Conservation (phyloP, 495 filamentous ascomycete species). For the Aspergillus baeticus region DNA sequence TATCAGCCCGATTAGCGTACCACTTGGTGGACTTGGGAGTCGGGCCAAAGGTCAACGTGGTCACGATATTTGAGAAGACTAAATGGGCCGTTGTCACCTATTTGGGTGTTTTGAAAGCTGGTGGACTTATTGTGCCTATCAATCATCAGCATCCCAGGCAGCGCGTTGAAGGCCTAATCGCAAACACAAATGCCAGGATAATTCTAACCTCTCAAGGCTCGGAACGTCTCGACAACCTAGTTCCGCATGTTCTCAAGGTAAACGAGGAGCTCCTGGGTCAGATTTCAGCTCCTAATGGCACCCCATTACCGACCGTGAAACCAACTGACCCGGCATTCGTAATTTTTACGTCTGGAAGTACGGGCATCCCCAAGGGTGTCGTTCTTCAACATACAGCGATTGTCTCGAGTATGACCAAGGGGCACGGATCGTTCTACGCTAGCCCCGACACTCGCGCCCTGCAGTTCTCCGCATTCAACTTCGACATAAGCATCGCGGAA, state of each 20-base stretch:
- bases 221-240: not conserved
- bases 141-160: conserved; percentile 6
- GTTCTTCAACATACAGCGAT: conserved; percentile 7
- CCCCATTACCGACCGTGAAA: not conserved
- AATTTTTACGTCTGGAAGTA: conserved; percentile 12
- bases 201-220: conserved; percentile 4
- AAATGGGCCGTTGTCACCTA: conserved; percentile 10
- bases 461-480: conserved; percentile 9
- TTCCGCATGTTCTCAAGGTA: not conserved
- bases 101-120: conserved; percentile 6
- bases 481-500: conserved; percentile 11
- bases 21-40: not conserved
- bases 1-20: not conserved
- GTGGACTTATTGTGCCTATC: conserved; percentile 5
- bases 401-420: conserved; percentile 7
- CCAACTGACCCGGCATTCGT: not conserved
- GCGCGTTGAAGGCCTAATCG: not conserved
- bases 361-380: conserved; percentile 7
- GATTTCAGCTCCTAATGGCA: not conserved
- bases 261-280: not conserved
- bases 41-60: not conserved
- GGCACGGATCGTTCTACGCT: conserved; percentile 4
- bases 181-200: not conserved
- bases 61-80: conserved; percentile 9
- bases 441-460: conserved; percentile 3